These are phyloP conservation scores for Pleurotus platypus DNA, from an alignment of 768 basidiomycete genomes.

Conservation along the genomic window DNA sequence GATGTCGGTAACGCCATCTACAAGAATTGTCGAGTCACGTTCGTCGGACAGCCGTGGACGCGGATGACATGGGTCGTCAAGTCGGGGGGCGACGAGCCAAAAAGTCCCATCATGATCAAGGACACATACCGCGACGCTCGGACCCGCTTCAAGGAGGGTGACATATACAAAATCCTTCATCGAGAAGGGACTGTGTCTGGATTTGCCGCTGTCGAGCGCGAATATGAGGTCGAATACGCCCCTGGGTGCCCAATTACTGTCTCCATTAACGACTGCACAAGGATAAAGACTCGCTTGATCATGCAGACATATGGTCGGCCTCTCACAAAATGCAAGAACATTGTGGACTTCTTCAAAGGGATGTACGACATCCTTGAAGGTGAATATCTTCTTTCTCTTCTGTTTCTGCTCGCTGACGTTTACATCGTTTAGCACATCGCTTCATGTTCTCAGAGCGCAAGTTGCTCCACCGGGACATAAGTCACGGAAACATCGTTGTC, in stretches of 20 bases:
- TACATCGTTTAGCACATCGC: background rate
- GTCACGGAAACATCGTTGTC: background rate
- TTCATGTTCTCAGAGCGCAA: background rate
- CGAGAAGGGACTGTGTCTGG: background rate
- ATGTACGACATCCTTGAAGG: conserved; percentile 7
- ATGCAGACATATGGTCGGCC: background rate
- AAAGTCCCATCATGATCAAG: background rate
- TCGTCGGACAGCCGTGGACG: conserved; percentile 4
- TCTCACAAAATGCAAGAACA: background rate
- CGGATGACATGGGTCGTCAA: background rate
- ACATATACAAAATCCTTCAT: conserved; percentile 4
- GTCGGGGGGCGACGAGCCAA: no score
- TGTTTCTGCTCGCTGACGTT: background rate
- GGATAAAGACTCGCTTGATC: background rate
- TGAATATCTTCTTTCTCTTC: background rate
- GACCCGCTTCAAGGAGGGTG: conserved; percentile 3
- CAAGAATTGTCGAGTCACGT: conserved; percentile 1
- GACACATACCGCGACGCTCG: background rate
- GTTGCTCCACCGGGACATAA: background rate
- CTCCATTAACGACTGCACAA: background rate
- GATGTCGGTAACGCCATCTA: background rate
- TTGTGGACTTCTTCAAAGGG: background rate
- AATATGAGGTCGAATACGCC: no score
- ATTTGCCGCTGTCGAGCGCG: no score
- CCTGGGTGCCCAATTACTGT: background rate